Evolutionary conservation across 768 basidiomycete genomes (phyloP).

Genomic region (Vararia minispora): DNA sequence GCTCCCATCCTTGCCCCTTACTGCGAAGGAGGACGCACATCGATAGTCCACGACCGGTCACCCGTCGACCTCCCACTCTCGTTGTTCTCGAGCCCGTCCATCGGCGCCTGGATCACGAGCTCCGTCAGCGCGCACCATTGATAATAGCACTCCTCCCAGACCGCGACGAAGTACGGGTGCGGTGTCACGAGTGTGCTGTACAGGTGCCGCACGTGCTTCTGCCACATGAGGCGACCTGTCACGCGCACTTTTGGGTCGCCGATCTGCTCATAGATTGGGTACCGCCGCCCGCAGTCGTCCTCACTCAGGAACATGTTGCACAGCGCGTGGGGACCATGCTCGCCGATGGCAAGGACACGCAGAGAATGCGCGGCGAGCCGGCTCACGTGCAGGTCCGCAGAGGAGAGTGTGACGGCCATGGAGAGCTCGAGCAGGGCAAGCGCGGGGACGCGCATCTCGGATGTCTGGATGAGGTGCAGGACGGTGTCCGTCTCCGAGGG

Average conservation of each 20-base stretch:
- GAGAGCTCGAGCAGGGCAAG: constrained; percentile 65
- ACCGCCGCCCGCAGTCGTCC: constrained; percentile 55
- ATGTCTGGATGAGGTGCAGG: constrained; percentile 38
- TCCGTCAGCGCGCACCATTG: constrained; percentile 62
- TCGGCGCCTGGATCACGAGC: constrained; percentile 31
- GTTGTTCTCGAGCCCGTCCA: too few relatives aligned
- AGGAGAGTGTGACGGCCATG: constrained; percentile 59
- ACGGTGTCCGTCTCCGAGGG: constrained; percentile 21
- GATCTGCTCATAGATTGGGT: constrained; percentile 67
- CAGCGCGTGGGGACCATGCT: constrained; percentile 50
- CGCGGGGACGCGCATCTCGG: constrained; percentile 43
- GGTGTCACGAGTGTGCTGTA: constrained; percentile 53
- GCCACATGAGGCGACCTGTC: constrained; percentile 71
- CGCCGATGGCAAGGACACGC: constrained; percentile 55
- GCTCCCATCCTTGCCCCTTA: too few relatives aligned
- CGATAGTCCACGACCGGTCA: constrained; percentile 27
- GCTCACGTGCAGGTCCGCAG: constrained; percentile 55
- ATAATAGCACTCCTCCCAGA: constrained; percentile 78
- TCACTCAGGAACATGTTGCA: constrained; percentile 37
- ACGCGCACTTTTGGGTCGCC: constrained; percentile 65
- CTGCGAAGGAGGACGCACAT: too few relatives aligned
- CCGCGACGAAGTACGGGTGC: constrained; percentile 57
- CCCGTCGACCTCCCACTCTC: too few relatives aligned
- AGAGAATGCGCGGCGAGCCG: constrained; percentile 58
- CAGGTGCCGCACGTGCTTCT: constrained; percentile 69